Conservation (phyloP, 2,329 filamentous ascomycete genomes). For the Penicillium sp. region DNA sequence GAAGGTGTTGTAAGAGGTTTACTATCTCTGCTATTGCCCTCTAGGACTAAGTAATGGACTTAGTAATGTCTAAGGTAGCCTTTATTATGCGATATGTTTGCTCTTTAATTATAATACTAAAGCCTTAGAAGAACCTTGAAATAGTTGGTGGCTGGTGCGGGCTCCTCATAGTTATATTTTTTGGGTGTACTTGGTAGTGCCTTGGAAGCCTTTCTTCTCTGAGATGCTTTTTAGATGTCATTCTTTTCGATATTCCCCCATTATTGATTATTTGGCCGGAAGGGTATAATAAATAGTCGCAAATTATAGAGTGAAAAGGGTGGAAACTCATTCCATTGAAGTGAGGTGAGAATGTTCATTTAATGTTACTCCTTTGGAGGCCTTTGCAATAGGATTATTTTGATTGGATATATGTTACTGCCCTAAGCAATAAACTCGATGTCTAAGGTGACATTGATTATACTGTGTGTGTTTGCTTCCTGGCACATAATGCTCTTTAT, state of each 20-base stretch:
- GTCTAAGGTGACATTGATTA: background rate
- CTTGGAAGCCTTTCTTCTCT: background rate
- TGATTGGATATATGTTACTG: background rate
- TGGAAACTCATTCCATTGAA: background rate
- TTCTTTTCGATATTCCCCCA: background rate
- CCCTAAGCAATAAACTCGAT: no score
- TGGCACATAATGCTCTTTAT: background rate
- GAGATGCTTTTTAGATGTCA: background rate
- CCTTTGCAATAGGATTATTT: background rate
- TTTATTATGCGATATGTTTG: background rate
- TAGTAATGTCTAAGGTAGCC: background rate
- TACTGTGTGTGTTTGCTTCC: background rate
- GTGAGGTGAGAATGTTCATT: background rate
- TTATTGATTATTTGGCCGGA: no score
- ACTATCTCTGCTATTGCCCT: background rate
- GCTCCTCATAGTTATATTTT: background rate
- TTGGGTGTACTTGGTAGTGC: background rate
- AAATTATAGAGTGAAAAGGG: background rate
- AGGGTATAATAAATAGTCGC: no score
- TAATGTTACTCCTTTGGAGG: background rate
- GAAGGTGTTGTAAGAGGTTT: background rate
- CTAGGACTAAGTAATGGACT: background rate
- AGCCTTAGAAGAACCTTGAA: no score
- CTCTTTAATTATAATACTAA: background rate
- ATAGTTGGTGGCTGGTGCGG: background rate